Evolutionary conservation across 345 rosid genomes (phyloP).

Genomic region (Citrus reticulata): DNA sequence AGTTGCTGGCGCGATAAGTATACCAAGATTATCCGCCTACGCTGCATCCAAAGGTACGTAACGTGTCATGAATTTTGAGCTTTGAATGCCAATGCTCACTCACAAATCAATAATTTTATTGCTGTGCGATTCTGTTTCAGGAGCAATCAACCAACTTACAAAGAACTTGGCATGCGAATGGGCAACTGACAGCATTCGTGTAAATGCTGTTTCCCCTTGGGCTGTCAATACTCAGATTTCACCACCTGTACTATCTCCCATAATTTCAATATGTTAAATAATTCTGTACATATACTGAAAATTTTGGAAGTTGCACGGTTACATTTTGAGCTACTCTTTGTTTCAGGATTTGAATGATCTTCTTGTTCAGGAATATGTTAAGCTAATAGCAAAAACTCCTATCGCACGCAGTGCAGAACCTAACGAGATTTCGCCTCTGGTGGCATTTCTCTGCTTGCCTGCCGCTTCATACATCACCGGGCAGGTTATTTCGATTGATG

Average conservation of each 20-base stretch:
- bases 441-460: conserved; percentile 29
- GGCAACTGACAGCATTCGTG: conserved; percentile 38
- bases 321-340: neutral
- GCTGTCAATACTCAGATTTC: conserved; percentile 19
- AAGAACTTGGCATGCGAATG: conserved; percentile 39
- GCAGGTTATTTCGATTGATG: conserved; percentile 23
- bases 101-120: neutral
- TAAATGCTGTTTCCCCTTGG: conserved; percentile 35
- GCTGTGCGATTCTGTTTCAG: neutral
- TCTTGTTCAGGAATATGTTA: neutral
- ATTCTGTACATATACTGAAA: neutral
- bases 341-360: neutral
- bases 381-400: conserved; percentile 8
- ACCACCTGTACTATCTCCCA: conserved; percentile 9
- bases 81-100: neutral
- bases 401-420: conserved; percentile 5
- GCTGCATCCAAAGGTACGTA: conserved; percentile 35
- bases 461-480: conserved; percentile 26
- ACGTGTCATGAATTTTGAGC: neutral
- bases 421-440: conserved; percentile 20
- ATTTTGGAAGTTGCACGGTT: neutral
- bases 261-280: neutral
- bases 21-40: conserved; percentile 22
- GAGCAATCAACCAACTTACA: conserved; percentile 33
- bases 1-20: conserved; percentile 23